Evolutionary conservation across 495 filamentous ascomycete genomes (phyloP), one percentile per base, ranked within the genome.

Genomic region (Bacidia gigantensis): DNA sequence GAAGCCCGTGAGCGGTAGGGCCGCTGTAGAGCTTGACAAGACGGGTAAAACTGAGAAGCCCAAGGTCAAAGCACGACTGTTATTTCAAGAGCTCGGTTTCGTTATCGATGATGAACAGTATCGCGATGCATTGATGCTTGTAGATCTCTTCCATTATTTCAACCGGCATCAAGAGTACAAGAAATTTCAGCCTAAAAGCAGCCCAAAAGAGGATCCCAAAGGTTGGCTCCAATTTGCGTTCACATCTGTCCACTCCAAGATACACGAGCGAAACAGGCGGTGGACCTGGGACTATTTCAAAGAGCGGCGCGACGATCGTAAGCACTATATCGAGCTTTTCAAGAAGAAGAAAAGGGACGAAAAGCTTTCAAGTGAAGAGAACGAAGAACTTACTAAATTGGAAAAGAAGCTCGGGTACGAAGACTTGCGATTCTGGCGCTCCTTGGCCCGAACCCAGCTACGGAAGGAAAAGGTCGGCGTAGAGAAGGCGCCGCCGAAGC

Each of bases 131-230:
- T 69, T 98, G 52, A 97, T 97, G 93, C 86, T 98, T 71, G 83
- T 95, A 7, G 92, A 98, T 63, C 77, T 96, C 3, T 97, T 98
- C 71, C 92, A 98, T 66, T 97, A 90, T 63, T 98, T 95, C 64
- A 86, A 97, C 58, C 84, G 89, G 39, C 93, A 98, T 59, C 92
- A 97, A 64, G 89, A 98, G 64, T 94, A 95, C 71, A 93, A 88
- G 65, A 93, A 88, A 65, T 75, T 84, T 53, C 89, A 95, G 59
- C 92, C 92, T 2, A 92, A 92, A 60, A 79, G 73, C 23, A 76
- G 77, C 1, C 86, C 86, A 0, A 95, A 89, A 63, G 87, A 98
- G 60, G 84, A 96, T 52, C 92, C 92, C 26, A 77, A 77, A 22
- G 93, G 88, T 1, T 98, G 92, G 92, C 69, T 98, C 21, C 76